These are phyloP conservation scores for Arachis hypogaea DNA, from an alignment of 306 rosid genomes.

Conservation along the genomic window DNA sequence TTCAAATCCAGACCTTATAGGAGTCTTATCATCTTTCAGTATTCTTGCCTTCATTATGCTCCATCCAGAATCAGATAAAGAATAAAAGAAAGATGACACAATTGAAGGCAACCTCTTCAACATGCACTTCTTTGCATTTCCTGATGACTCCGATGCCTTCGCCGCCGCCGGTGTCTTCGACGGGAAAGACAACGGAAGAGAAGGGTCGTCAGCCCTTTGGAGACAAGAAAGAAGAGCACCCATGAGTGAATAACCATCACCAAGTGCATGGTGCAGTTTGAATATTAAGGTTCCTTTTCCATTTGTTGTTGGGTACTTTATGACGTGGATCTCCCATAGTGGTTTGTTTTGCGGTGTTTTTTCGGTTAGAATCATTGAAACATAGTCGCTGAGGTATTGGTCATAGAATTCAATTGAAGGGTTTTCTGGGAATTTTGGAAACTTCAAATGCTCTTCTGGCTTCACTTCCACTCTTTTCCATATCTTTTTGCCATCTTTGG, in stretches of 20 bases:
- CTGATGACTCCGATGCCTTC: background rate
- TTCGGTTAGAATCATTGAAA: slow-evolving; percentile 36
- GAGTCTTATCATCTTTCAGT: slow-evolving; percentile 55
- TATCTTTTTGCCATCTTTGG: slow-evolving; percentile 38
- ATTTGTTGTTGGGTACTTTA: slow-evolving; percentile 60
- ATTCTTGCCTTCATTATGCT: slow-evolving; percentile 41
- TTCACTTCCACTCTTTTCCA: slow-evolving; percentile 59
- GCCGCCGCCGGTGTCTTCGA: background rate
- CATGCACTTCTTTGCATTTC: background rate
- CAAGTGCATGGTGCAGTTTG: slow-evolving; percentile 63
- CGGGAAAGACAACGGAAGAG: slow-evolving; percentile 64
- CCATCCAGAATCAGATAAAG: slow-evolving; percentile 49
- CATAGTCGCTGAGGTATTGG: slow-evolving; percentile 43
- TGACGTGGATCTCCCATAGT: slow-evolving; percentile 57
- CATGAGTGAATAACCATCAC: slow-evolving; percentile 72
- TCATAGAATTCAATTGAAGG: slow-evolving; percentile 46
- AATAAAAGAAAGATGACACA: slow-evolving; percentile 19
- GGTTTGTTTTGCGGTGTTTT: slow-evolving; percentile 47
- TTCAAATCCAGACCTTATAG: slow-evolving; percentile 56
- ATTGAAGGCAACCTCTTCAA: slow-evolving; percentile 13
- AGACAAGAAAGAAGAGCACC: slow-evolving; percentile 63
- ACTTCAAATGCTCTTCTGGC: slow-evolving; percentile 53
- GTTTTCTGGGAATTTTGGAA: slow-evolving; percentile 45
- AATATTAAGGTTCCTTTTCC: slow-evolving; percentile 50
- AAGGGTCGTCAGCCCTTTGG: slow-evolving; percentile 56